A percentile compares a stretch with the other conserved stretches of the same genome.
Conservation (phyloP, 2,329 filamentous ascomycete genomes). For the Ilyonectria robusta region DNA sequence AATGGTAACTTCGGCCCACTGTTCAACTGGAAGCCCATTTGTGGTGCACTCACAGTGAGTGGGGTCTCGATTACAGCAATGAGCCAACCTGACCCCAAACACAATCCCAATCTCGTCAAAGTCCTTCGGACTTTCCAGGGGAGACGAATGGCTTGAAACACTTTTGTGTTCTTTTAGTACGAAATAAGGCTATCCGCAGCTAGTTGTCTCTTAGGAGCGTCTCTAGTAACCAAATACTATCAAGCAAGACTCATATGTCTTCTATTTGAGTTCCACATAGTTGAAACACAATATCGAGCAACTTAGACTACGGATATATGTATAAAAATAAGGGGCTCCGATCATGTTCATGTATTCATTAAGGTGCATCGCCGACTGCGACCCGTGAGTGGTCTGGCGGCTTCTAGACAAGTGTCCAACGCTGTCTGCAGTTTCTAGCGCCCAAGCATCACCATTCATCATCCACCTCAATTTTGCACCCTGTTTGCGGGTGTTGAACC, state of each 20-base stretch:
- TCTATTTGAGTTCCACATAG: neutral
- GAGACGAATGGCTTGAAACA: neutral
- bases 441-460: slow-evolving; percentile 36
- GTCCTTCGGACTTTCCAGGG: too few relatives aligned
- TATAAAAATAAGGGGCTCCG: slow-evolving; percentile 6
- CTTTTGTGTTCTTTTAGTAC: neutral
- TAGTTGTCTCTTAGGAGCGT: neutral
- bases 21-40: neutral
- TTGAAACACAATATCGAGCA: neutral
- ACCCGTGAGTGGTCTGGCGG: slow-evolving; percentile 38
- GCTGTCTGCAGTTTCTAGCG: slow-evolving; percentile 42
- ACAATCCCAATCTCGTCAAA: too few relatives aligned
- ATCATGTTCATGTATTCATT: slow-evolving; percentile 49
- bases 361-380: slow-evolving; percentile 45
- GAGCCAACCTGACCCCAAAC: too few relatives aligned
- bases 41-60: too few relatives aligned
- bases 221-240: neutral
- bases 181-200: neutral
- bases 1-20: neutral
- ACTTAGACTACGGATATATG: neutral
- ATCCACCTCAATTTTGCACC: slow-evolving; percentile 41
- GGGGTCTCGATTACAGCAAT: too few relatives aligned
- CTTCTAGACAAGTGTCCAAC: slow-evolving; percentile 44
- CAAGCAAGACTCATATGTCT: neutral
- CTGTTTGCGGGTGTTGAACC: slow-evolving; percentile 30